These are phyloP conservation scores for Ceratocystis papillata DNA, from an alignment of 2,329 filamentous ascomycete species.

Conservation along the genomic window DNA sequence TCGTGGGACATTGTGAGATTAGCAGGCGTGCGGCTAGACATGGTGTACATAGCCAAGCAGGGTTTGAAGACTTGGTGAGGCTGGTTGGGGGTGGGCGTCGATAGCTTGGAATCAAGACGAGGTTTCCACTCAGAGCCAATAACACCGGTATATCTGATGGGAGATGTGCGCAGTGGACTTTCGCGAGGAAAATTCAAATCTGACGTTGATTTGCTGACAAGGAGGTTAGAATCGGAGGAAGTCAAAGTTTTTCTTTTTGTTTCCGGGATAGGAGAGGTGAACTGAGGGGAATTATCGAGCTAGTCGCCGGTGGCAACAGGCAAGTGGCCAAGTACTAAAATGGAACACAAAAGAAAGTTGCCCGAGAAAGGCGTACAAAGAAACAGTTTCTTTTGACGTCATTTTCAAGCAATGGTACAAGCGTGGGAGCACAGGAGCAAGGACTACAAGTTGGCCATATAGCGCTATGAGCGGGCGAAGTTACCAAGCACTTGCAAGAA, in stretches of 20 bases:
- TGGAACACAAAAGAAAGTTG: neutral
- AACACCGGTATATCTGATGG: neutral
- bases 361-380: neutral
- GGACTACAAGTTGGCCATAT: neutral
- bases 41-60: slow-evolving; percentile 1
- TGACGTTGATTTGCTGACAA: slow-evolving; percentile 2
- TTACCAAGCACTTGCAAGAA: neutral
- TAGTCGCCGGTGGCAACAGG: slow-evolving; percentile 10
- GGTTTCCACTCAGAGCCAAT: neutral
- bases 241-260: neutral
- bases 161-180: neutral
- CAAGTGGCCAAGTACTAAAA: neutral
- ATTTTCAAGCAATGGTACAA: neutral
- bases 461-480: neutral
- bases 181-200: slow-evolving; percentile 4
- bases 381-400: slow-evolving; percentile 5
- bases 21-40: slow-evolving; percentile 13
- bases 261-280: neutral
- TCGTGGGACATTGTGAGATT: slow-evolving; percentile 28
- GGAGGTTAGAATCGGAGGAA: neutral
- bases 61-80: slow-evolving; percentile 13
- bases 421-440: neutral
- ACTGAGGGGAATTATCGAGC: neutral
- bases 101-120: slow-evolving; percentile 11
- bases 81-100: slow-evolving; percentile 7